phyloP scores from a whole-genome alignment of 805 yeast genomes.

The Metschnikowia aberdeeniae region DNA sequence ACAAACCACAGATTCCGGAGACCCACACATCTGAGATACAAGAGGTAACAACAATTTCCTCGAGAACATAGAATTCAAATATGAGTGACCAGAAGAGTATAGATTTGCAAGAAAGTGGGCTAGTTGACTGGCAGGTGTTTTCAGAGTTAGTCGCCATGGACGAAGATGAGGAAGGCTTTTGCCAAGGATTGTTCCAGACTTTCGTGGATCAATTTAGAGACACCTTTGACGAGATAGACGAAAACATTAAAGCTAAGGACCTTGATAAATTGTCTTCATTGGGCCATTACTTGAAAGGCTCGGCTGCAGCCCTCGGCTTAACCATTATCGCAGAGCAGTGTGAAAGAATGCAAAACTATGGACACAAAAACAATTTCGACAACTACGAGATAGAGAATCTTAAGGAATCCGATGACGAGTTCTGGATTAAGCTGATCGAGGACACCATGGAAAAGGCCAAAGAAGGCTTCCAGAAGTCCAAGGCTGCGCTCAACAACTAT shows the following conservation, averaged over 20 bases:
- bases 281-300: constrained; percentile 94
- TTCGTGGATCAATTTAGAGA: constrained; percentile 86
- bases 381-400: constrained; percentile 20
- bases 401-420: constrained; percentile 27
- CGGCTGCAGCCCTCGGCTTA: constrained; percentile 91
- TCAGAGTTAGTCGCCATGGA: constrained; percentile 91
- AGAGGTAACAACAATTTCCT: not conserved
- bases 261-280: constrained; percentile 61
- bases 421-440: constrained; percentile 42
- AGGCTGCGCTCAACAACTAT: constrained; percentile 48
- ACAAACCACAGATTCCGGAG: not conserved
- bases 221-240: constrained; percentile 70
- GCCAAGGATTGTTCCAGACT: constrained; percentile 69
- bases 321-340: constrained; percentile 79
- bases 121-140: constrained; percentile 85
- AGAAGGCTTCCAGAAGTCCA: constrained; percentile 48
- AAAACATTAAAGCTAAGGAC: constrained; percentile 43
- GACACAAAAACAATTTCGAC: constrained; percentile 47
- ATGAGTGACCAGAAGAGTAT: constrained; percentile 16
- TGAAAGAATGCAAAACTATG: constrained; percentile 90
- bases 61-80: not conserved
- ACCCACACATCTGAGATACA: not conserved
- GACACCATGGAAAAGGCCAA: constrained; percentile 54
- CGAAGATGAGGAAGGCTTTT: constrained; percentile 92
- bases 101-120: constrained; percentile 48